Evolutionary conservation across 768 basidiomycete species (phyloP), one percentile per base, ranked within the genome.

Genomic region (Mrakia frigida): DNA sequence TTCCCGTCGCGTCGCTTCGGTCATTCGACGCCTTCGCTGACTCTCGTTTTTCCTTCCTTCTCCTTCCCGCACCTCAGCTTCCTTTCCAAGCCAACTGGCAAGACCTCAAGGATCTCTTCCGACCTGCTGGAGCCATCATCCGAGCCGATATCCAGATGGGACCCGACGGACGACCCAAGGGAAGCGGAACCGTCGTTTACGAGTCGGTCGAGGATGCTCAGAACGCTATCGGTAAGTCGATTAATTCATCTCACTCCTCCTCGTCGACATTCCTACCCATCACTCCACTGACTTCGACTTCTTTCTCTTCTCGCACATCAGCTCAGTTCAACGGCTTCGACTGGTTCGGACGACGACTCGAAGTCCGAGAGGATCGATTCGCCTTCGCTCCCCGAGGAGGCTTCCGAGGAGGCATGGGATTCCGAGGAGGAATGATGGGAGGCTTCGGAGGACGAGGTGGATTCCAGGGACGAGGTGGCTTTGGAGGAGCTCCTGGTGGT

Each of bases 281-380:
- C n/a, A 3, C 25, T 14, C 3, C 46, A 18, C 46, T 50, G 46
- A 50, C 46, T 3, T 50, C 46, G 46, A 18, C 46, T 21, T 25
- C n/a, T 25, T 4, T 56, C 56, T n/a, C 3, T 56, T 28, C 10
- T 7, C 18, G 1, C 9, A 28, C 5, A 46, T 31, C 79, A 97
- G 95, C 85, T 80, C 97, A 96, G 93, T 98, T 95, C 83, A 91
- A 97, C 77, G 95, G 95, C 39, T 97, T 92, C 80, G 94, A 97
- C 78, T 98, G 96, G 94, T 95, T 95, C 82, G 95, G 95, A 11
- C 91, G 92, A 68, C 89, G 90, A 11, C 89, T 99, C 18, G 96
- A 99, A 86, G 96, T 98, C 50, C 91, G 95, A 79, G 93, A 97
- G 88, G 93, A 14, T 25, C 56, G 63, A 76, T 65, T 69, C 56